Conservation (phyloP, 768 basidiomycete species). For the Solioccasus polychromus region DNA sequence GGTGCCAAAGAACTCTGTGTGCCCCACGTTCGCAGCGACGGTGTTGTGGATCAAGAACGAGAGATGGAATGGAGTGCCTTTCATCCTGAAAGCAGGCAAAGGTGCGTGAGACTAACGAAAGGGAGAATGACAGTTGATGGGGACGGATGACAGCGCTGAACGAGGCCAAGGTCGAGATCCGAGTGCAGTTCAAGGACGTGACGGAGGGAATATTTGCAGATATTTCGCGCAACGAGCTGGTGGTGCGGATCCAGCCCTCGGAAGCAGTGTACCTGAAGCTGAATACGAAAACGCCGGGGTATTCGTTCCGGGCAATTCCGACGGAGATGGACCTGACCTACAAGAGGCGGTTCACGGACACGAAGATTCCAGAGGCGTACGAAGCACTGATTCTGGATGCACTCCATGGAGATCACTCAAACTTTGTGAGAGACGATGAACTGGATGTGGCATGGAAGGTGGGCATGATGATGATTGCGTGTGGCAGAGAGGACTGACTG, state of each 20-base stretch:
- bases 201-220: slow-evolving; percentile 96
- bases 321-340: slow-evolving; percentile 99
- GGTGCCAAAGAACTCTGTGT: slow-evolving; percentile 86
- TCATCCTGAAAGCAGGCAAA: slow-evolving; percentile 98
- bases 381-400: slow-evolving; percentile 95
- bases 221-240: slow-evolving; percentile 94
- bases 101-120: slow-evolving; percentile 46
- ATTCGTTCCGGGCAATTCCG: slow-evolving; percentile 85
- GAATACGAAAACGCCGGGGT: slow-evolving; percentile 92
- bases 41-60: slow-evolving; percentile 93
- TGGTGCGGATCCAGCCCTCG: slow-evolving; percentile 93
- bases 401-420: slow-evolving; percentile 96
- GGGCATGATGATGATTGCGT: slow-evolving; percentile 20
- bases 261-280: slow-evolving; percentile 97
- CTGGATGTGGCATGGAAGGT: slow-evolving; percentile 98
- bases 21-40: slow-evolving; percentile 92
- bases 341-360: slow-evolving; percentile 88
- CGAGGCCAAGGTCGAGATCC: slow-evolving; percentile 97
- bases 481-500: slow-evolving; percentile 6
- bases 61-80: slow-evolving; percentile 98
- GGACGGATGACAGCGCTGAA: slow-evolving; percentile 78
- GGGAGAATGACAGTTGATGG: slow-evolving; percentile 10
- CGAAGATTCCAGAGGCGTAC: slow-evolving; percentile 94
- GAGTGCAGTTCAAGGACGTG: slow-evolving; percentile 97
- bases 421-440: slow-evolving; percentile 98